Evolutionary conservation across 106 monocot genomes (phyloP).

Genomic region (Narthecium ossifragum): DNA sequence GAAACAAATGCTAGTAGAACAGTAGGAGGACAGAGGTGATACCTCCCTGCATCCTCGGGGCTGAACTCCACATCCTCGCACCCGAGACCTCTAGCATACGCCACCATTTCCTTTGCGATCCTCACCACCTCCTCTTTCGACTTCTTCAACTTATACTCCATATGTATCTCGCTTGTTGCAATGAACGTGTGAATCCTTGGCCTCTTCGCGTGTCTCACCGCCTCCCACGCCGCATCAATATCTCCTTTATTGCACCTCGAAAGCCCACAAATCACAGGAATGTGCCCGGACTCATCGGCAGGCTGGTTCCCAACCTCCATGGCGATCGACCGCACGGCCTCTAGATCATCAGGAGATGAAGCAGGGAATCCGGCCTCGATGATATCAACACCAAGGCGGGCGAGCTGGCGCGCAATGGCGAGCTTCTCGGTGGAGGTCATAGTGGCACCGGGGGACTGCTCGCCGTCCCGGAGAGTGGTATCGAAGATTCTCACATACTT

Average conservation of each 20-base stretch:
- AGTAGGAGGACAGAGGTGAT: too few relatives aligned
- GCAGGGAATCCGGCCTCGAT: constrained; percentile 97
- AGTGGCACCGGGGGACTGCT: constrained; percentile 98
- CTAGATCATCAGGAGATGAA: constrained; percentile 84
- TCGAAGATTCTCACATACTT: constrained; percentile 83
- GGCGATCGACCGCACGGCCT: constrained; percentile 79
- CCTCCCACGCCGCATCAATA: constrained; percentile 86
- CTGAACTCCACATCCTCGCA: constrained; percentile 86
- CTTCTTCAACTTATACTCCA: constrained; percentile 83
- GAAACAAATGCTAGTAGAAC: too few relatives aligned
- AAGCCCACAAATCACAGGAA: constrained; percentile 85
- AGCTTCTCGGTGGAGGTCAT: constrained; percentile 92
- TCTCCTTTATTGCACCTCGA: constrained; percentile 79
- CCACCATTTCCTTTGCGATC: constrained; percentile 80
- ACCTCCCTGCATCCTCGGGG: constrained; percentile 94
- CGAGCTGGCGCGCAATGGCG: constrained; percentile 64
- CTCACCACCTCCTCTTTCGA: constrained; percentile 78
- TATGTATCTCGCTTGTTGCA: constrained; percentile 87
- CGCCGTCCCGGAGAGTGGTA: constrained; percentile 95
- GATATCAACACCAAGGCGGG: constrained; percentile 82
- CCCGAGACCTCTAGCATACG: constrained; percentile 72
- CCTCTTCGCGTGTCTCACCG: constrained; percentile 54
- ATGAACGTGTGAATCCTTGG: constrained; percentile 85
- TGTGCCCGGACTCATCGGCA: constrained; percentile 40
- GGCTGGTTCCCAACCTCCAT: constrained; percentile 67